phyloP scores from a whole-genome alignment of 108 stramenopile genomes.

The Fragilariopsis cylindrus region DNA sequence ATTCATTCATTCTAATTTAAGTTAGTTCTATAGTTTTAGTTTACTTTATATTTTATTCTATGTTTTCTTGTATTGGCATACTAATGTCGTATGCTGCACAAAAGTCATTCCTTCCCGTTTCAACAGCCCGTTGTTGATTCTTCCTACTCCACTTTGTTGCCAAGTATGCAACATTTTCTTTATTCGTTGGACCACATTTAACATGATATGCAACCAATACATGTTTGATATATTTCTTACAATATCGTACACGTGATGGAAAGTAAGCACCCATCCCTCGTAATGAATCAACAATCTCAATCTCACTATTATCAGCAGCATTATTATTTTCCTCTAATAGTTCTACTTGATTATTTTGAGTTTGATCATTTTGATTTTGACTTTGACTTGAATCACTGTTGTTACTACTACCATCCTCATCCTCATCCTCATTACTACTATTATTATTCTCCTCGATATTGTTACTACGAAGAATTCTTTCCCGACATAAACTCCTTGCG shows the following conservation, averaged over 20 bases:
- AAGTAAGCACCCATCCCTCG: constrained; percentile 35
- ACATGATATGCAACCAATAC: constrained; percentile 22
- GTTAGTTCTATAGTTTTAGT: too few relatives aligned
- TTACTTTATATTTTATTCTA: too few relatives aligned
- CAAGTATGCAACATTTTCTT: constrained; percentile 25
- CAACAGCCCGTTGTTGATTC: constrained; percentile 6
- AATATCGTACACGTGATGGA: constrained; percentile 19
- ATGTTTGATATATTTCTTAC: constrained; percentile 20
- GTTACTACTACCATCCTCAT: not conserved
- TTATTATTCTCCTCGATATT: not conserved
- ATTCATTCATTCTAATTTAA: too few relatives aligned
- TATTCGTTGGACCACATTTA: not conserved
- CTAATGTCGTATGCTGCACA: constrained; percentile 20
- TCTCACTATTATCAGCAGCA: not conserved
- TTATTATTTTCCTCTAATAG: not conserved
- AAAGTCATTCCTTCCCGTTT: constrained; percentile 15
- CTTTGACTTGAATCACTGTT: not conserved
- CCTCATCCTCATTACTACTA: not conserved
- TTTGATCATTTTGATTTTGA: not conserved
- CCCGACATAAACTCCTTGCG: constrained; percentile 17
- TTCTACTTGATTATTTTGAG: not conserved
- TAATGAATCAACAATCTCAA: constrained; percentile 10
- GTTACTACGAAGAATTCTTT: not conserved
- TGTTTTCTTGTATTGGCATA: too few relatives aligned
- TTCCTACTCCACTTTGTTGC: constrained; percentile 26